Evolutionary conservation across 108 stramenopile species (phyloP).

Genomic region (Schizochytrium sp.): DNA sequence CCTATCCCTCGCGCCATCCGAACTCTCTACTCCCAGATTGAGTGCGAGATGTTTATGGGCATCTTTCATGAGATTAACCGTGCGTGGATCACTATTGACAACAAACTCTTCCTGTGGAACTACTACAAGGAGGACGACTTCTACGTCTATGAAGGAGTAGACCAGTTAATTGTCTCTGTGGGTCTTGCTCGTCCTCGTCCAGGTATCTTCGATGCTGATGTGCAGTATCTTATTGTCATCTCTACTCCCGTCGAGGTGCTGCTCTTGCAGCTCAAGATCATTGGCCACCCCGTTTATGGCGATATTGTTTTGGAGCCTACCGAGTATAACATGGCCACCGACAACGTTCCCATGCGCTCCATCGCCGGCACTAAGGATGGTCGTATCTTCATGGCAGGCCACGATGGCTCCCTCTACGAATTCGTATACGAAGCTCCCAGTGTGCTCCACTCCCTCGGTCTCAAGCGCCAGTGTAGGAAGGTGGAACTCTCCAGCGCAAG

Average conservation of each 20-base stretch:
- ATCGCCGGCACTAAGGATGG: slow-evolving; percentile 83
- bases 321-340: slow-evolving; percentile 85
- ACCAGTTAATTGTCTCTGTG: slow-evolving; percentile 84
- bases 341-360: slow-evolving; percentile 84
- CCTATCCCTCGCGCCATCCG: slow-evolving; percentile 54
- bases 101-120: slow-evolving; percentile 88
- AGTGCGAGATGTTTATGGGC: slow-evolving; percentile 86
- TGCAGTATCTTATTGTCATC: slow-evolving; percentile 90
- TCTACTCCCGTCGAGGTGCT: slow-evolving; percentile 90
- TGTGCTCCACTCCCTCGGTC: slow-evolving; percentile 20
- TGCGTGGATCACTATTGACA: slow-evolving; percentile 92
- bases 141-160: slow-evolving; percentile 82
- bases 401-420: slow-evolving; percentile 93
- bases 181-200: slow-evolving; percentile 85
- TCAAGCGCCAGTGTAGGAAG: slow-evolving; percentile 56
- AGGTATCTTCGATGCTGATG: slow-evolving; percentile 85
- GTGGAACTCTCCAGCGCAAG: slow-evolving; percentile 29
- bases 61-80: slow-evolving; percentile 86
- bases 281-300: slow-evolving; percentile 61
- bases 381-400: slow-evolving; percentile 93
- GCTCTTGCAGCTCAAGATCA: slow-evolving; percentile 67
- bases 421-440: slow-evolving; percentile 80
- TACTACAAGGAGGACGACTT: slow-evolving; percentile 80
- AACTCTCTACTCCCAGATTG: slow-evolving; percentile 61
- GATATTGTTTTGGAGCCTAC: slow-evolving; percentile 73